Evolutionary conservation across 768 basidiomycete species (phyloP).

Genomic region (Lentinula boryana): DNA sequence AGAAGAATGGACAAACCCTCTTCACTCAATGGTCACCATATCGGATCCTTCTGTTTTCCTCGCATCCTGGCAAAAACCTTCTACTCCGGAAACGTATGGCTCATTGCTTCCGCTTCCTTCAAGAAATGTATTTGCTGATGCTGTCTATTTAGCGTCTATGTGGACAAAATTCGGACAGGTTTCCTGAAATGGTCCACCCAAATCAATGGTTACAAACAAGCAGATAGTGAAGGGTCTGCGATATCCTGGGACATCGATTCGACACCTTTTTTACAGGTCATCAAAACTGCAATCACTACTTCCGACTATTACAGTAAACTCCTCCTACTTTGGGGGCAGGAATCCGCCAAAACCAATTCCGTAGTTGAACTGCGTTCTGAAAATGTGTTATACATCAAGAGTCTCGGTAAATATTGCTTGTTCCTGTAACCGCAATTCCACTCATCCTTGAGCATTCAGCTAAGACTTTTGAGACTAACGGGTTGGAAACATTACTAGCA

Average conservation of each 20-base stretch:
- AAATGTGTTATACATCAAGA: conserved; percentile 36
- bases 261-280: conserved; percentile 40
- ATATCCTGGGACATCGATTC: conserved; percentile 54
- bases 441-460: conserved; percentile 30
- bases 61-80: conserved; percentile 34
- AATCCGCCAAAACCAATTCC: conserved; percentile 53
- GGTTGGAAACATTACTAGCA: conserved; percentile 46
- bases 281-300: conserved; percentile 40
- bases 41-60: conserved; percentile 46
- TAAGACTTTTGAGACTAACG: conserved; percentile 55
- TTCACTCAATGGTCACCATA: conserved; percentile 40
- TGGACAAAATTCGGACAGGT: conserved; percentile 74
- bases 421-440: neutral
- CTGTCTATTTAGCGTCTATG: conserved; percentile 28
- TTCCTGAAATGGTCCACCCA: conserved; percentile 69
- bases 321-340: conserved; percentile 70
- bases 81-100: conserved; percentile 26
- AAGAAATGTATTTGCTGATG: neutral
- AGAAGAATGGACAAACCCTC: conserved; percentile 64
- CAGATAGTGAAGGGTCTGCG: conserved; percentile 27
- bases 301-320: conserved; percentile 57
- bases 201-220: conserved; percentile 53
- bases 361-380: conserved; percentile 52
- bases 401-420: conserved; percentile 23
- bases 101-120: neutral